Evolutionary conservation across 1,284 basidiomycete genomes (phyloP).

Genomic region (Stereum hirsutum): DNA sequence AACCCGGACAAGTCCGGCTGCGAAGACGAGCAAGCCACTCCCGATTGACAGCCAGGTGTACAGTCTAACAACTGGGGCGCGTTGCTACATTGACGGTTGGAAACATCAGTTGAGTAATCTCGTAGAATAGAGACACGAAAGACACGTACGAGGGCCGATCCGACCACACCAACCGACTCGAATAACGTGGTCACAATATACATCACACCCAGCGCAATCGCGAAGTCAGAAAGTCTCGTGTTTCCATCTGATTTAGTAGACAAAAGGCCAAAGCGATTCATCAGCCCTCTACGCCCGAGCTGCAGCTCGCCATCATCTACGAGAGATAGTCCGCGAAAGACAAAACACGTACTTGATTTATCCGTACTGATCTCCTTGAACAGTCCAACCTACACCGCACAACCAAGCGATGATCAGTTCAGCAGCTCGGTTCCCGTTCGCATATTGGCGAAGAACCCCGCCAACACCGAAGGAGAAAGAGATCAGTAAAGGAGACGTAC

Average conservation of each 20-base stretch:
- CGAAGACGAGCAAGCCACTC: slow-evolving; percentile 42
- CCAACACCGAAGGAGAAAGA: too few relatives aligned
- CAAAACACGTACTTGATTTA: slow-evolving; percentile 31
- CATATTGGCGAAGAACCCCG: too few relatives aligned
- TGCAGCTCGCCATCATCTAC: neutral
- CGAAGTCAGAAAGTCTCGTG: slow-evolving; percentile 43
- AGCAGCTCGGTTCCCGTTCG: too few relatives aligned
- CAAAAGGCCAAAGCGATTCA: too few relatives aligned
- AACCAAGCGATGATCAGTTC: slow-evolving; percentile 3
- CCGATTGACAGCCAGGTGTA: slow-evolving; percentile 47
- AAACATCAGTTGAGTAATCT: neutral
- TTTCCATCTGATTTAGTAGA: slow-evolving; percentile 38
- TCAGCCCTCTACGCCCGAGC: too few relatives aligned
- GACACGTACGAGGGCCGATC: slow-evolving; percentile 44
- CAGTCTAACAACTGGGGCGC: slow-evolving; percentile 39
- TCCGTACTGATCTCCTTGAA: slow-evolving; percentile 46
- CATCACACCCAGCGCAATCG: slow-evolving; percentile 51
- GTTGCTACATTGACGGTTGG: slow-evolving; percentile 37
- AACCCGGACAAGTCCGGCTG: slow-evolving; percentile 43
- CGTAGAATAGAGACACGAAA: neutral
- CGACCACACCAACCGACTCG: slow-evolving; percentile 48
- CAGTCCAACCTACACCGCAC: slow-evolving; percentile 37
- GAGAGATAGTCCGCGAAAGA: neutral
- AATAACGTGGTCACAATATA: slow-evolving; percentile 44
- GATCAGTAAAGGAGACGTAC: slow-evolving; percentile 36